These are phyloP conservation scores for Pleurotus citrinopileatus DNA, from an alignment of 768 basidiomycete species.

Conservation along the genomic window DNA sequence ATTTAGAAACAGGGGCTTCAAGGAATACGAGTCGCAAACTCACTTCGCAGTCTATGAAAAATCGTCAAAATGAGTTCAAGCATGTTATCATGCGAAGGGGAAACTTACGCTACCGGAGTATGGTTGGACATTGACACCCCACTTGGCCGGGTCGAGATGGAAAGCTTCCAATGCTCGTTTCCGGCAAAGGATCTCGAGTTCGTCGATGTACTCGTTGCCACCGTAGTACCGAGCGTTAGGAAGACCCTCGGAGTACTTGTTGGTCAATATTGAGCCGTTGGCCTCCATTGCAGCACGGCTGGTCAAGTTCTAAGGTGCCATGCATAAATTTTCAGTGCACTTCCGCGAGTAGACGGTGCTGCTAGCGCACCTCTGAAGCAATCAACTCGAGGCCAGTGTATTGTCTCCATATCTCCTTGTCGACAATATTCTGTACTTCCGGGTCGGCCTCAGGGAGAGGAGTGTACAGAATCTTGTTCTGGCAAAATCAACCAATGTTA, in stretches of 20 bases:
- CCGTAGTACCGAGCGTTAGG: constrained; percentile 97
- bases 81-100: neutral
- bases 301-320: constrained; percentile 78
- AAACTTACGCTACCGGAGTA: constrained; percentile 85
- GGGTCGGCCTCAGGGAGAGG: constrained; percentile 91
- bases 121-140: constrained; percentile 99
- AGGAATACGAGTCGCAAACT: neutral
- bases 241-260: constrained; percentile 99
- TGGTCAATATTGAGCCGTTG: constrained; percentile 97
- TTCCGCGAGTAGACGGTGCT: neutral
- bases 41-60: constrained; percentile 10
- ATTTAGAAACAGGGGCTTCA: constrained; percentile 6
- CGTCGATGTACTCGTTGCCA: constrained; percentile 97
- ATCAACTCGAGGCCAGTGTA: constrained; percentile 97
- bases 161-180: constrained; percentile 95
- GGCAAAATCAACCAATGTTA: constrained; percentile 10
- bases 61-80: neutral
- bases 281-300: constrained; percentile 96
- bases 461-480: constrained; percentile 93
- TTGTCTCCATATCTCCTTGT: constrained; percentile 99
- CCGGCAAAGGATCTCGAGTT: constrained; percentile 92
- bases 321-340: neutral
- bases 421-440: constrained; percentile 94
- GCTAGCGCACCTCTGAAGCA: constrained; percentile 81
- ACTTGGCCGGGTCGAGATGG: constrained; percentile 87